A percentile compares a stretch with the other conserved stretches of the same genome.
These are phyloP conservation scores for Clonostachys rhizophaga DNA, from an alignment of 2,329 filamentous ascomycete genomes.

Conservation along the genomic window DNA sequence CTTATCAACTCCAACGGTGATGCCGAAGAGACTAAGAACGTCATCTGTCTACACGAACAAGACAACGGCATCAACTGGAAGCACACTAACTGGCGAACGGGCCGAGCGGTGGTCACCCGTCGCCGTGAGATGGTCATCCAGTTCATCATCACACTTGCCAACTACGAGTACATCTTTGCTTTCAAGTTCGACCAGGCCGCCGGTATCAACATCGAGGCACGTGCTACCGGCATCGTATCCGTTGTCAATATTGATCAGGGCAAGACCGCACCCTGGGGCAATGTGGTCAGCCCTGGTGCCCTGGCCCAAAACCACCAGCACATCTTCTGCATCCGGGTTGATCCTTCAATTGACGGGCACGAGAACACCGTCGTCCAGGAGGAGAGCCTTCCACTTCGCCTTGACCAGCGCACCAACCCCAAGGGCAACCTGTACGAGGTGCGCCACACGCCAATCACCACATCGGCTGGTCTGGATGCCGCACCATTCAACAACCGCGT, in stretches of 20 bases:
- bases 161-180: constrained; percentile 51
- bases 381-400: constrained; percentile 35
- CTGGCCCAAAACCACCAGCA: constrained; percentile 65
- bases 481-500: constrained; percentile 40
- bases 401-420: constrained; percentile 35
- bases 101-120: constrained; percentile 48
- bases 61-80: constrained; percentile 55
- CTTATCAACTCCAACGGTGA: constrained; percentile 18
- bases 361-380: constrained; percentile 46
- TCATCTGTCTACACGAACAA: constrained; percentile 24
- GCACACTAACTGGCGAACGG: constrained; percentile 54
- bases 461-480: constrained; percentile 38
- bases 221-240: constrained; percentile 35
- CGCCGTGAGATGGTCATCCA: constrained; percentile 53
- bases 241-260: constrained; percentile 47
- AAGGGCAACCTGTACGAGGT: constrained; percentile 40
- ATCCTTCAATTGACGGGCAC: constrained; percentile 57
- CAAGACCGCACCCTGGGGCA: constrained; percentile 49
- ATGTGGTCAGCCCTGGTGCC: constrained; percentile 54
- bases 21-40: constrained; percentile 36
- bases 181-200: constrained; percentile 48
- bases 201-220: constrained; percentile 20
- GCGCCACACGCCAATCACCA: constrained; percentile 37
- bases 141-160: constrained; percentile 57
- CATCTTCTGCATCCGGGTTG: constrained; percentile 57